Evolutionary conservation across 352 stramenopile genomes (phyloP), one percentile per base, ranked within the genome.

Genomic region (Peronosclerospora sorghi): DNA sequence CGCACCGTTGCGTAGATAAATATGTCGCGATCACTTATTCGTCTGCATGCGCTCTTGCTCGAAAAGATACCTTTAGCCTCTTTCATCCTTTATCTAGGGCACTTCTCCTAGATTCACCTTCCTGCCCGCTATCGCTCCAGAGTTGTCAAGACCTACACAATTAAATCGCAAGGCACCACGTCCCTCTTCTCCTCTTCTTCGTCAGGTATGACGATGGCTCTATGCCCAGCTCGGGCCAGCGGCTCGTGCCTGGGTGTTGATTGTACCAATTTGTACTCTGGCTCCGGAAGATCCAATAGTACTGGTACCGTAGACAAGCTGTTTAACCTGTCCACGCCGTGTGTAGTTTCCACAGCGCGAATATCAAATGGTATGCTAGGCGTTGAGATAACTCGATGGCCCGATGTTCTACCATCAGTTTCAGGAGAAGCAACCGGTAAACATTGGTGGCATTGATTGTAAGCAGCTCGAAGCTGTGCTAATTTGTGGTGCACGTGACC

Each of bases 401-500:
- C 10, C 24, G 54, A 17, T 0, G 38, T 34, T 18, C 21, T 56
- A 32, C 18, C 48, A 20, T 10, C 35, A 7, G 37, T 12, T 5
- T 30, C 9, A 7, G 35, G 2, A n/a, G 42, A 9, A 27, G 29
- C 21, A n/a, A 20, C 32, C 7, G 39, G 14, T 21, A 51, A 43
- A 13, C 15, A 34, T 30, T 54, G 60, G 9, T 62, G 54, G 8
- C 39, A 41, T n/a, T 12, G 48, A 28, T 39, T 56, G 19, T 56
- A 45, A 29, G 44, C 53, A 1, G 57, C 53, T 38, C 72, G 61
- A n/a, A 79, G 59, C 41, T 73, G 60, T 20, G 72, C 52, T 20
- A 84, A 54, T 43, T 84, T 81, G 51, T 68, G 51, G 44, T 68
- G 57, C 32, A 79, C 36, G 10, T 58, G 48, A 23, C 79, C 65